Evolutionary conservation across 2,329 filamentous ascomycete species (phyloP).

Genomic region (Sporothrix globosa): DNA sequence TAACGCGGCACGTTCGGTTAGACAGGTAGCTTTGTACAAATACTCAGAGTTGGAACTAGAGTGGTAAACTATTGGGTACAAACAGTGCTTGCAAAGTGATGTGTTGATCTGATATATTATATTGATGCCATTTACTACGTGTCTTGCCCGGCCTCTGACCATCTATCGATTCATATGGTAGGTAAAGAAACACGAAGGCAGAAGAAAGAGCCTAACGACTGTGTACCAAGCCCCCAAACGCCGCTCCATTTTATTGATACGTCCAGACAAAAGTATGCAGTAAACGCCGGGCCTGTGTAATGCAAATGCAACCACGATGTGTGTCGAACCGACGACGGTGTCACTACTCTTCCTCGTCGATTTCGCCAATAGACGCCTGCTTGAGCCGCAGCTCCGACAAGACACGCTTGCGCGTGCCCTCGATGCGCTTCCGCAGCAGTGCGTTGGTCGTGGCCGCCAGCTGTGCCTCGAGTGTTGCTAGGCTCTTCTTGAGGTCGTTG

Average conservation of each 20-base stretch:
- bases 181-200: neutral
- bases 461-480: constrained; percentile 51
- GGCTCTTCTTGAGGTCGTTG: constrained; percentile 54
- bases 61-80: neutral
- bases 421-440: constrained; percentile 56
- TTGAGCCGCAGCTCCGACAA: constrained; percentile 48
- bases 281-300: neutral
- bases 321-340: too few species aligned
- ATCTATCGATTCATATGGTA: too few species aligned
- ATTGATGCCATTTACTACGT: constrained; percentile 1
- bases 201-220: neutral
- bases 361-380: constrained; percentile 45
- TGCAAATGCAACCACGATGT: neutral
- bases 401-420: constrained; percentile 53
- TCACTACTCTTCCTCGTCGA: constrained; percentile 41
- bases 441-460: constrained; percentile 50
- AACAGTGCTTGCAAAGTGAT: neutral
- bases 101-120: neutral
- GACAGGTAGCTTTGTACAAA: constrained; percentile 5
- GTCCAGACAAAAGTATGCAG: neutral
- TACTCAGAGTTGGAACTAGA: neutral
- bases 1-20: neutral
- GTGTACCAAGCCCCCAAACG: neutral
- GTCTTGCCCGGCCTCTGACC: neutral
- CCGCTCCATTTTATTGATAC: neutral